Conservation (phyloP, 2,329 filamentous ascomycete species). For the Thielaviopsis populi region DNA sequence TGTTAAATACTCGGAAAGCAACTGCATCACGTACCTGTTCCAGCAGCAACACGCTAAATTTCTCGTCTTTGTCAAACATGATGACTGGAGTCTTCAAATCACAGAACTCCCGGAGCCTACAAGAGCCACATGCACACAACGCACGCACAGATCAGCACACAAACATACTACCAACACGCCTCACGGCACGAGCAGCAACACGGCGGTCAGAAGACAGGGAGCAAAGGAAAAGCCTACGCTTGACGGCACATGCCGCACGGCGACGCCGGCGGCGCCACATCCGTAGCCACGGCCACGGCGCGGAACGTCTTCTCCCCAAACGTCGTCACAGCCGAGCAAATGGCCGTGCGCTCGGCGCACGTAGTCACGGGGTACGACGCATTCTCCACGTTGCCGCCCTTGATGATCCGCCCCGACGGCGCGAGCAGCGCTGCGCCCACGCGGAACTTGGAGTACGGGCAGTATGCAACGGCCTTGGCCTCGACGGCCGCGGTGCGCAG, state of each 20-base stretch:
- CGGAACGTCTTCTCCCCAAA: constrained; percentile 43
- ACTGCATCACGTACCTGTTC: constrained; percentile 39
- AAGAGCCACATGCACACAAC: background rate
- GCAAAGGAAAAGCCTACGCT: constrained; percentile 44
- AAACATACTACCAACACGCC: background rate
- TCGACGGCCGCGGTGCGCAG: constrained; percentile 48
- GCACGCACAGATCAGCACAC: constrained; percentile 5
- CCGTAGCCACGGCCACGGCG: constrained; percentile 73
- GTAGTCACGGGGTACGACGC: constrained; percentile 87
- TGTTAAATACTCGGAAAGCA: background rate
- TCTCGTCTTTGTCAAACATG: constrained; percentile 78
- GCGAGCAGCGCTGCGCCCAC: constrained; percentile 69
- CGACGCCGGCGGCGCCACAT: constrained; percentile 52
- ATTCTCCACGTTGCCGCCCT: constrained; percentile 86
- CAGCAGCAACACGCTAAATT: constrained; percentile 54
- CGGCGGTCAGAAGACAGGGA: constrained; percentile 8
- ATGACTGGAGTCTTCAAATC: constrained; percentile 57
- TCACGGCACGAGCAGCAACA: no score
- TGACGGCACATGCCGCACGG: constrained; percentile 96
- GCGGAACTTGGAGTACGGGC: constrained; percentile 83
- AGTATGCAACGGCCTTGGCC: constrained; percentile 71
- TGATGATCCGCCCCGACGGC: constrained; percentile 27
- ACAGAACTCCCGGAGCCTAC: constrained; percentile 65
- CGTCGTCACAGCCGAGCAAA: constrained; percentile 60
- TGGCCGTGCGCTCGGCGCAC: constrained; percentile 83